Evolutionary conservation across 2,329 filamentous ascomycete genomes (phyloP).

Genomic region (Cladosporium velox): DNA sequence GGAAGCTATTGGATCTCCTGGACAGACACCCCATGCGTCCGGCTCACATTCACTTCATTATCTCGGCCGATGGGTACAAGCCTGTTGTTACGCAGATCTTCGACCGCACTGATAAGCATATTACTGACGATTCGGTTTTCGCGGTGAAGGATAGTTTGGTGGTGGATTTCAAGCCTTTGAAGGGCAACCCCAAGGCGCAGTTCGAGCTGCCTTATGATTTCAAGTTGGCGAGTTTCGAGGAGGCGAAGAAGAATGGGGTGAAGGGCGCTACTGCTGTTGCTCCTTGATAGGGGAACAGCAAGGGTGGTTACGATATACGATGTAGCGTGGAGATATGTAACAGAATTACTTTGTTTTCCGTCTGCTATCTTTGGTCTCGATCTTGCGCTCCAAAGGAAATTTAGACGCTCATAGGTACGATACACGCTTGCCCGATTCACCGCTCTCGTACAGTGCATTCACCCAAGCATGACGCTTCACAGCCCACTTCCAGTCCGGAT

Average conservation of each 20-base stretch:
- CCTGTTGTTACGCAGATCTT: slow-evolving; percentile 78
- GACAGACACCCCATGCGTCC: slow-evolving; percentile 64
- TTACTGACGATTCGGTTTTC: slow-evolving; percentile 62
- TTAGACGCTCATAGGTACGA: not conserved
- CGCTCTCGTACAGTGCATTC: slow-evolving; percentile 10
- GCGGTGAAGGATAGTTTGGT: slow-evolving; percentile 62
- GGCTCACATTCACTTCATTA: slow-evolving; percentile 62
- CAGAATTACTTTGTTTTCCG: not conserved
- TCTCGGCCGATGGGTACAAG: slow-evolving; percentile 61
- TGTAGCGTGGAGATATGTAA: not conserved
- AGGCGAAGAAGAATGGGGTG: slow-evolving; percentile 17
- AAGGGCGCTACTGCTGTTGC: slow-evolving; percentile 20
- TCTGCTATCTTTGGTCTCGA: not conserved
- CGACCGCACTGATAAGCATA: slow-evolving; percentile 64
- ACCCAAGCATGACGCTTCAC: slow-evolving; percentile 18
- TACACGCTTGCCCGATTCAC: not conserved
- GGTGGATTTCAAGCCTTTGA: slow-evolving; percentile 57
- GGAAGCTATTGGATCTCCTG: slow-evolving; percentile 58
- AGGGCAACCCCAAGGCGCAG: slow-evolving; percentile 54
- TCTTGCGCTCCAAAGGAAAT: not conserved
- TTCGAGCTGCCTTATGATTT: slow-evolving; percentile 56
- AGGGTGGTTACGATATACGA: not conserved
- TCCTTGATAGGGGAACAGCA: not conserved
- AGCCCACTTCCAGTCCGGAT: slow-evolving; percentile 18
- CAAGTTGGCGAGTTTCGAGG: slow-evolving; percentile 19